Evolutionary conservation across 768 basidiomycete genomes (phyloP).

Genomic region (Galerina marginata): DNA sequence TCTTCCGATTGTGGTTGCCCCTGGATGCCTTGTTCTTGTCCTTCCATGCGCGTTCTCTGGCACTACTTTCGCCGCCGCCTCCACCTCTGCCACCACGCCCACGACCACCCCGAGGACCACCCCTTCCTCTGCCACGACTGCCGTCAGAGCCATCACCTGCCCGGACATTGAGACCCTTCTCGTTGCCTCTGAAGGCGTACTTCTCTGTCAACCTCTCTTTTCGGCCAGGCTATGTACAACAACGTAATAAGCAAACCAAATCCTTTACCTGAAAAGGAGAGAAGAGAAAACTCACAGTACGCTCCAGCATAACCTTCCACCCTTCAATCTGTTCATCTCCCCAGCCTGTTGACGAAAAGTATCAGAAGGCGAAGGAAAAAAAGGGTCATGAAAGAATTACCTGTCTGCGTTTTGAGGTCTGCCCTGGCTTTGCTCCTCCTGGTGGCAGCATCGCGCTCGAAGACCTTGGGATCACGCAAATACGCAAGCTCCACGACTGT

Average conservation of each 20-base stretch:
- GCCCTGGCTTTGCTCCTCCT: constrained; percentile 69
- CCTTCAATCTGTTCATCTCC: constrained; percentile 89
- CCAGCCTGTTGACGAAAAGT: constrained; percentile 54
- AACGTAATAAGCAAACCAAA: neutral
- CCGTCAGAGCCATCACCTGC: constrained; percentile 21
- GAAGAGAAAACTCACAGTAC: constrained; percentile 63
- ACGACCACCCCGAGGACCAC: constrained; percentile 27
- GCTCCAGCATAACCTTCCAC: constrained; percentile 89
- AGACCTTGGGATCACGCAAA: constrained; percentile 72
- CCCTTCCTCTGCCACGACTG: constrained; percentile 23
- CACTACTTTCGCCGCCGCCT: constrained; percentile 43
- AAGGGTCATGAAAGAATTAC: constrained; percentile 37
- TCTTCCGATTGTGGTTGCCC: constrained; percentile 75
- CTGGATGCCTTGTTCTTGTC: constrained; percentile 78
- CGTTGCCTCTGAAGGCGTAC: constrained; percentile 78
- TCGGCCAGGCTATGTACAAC: constrained; percentile 29
- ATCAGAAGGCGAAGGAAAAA: neutral
- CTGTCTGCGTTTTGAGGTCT: constrained; percentile 72
- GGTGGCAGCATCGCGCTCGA: constrained; percentile 78
- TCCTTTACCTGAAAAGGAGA: too few species aligned
- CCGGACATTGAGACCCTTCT: constrained; percentile 27
- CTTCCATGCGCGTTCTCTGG: constrained; percentile 71
- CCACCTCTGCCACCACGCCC: constrained; percentile 40
- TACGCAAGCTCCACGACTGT: constrained; percentile 80
- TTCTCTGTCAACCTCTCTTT: constrained; percentile 78